These are phyloP conservation scores for Litsea cubeba DNA, from an alignment of 164 flowering plant genomes.

Conservation along the genomic window DNA sequence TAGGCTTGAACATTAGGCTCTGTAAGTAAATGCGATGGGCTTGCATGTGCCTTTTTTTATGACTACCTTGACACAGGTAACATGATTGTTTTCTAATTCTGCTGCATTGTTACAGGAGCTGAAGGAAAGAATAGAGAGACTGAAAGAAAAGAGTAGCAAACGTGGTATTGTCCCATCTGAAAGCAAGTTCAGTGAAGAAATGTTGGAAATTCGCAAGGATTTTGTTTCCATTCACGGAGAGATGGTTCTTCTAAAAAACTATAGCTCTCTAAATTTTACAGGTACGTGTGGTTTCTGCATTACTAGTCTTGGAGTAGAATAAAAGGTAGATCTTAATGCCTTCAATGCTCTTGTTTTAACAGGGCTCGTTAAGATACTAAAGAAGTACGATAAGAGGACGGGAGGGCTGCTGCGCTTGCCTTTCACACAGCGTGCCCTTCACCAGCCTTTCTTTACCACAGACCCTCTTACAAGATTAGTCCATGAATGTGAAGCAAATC, in stretches of 20 bases:
- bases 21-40: too few species aligned
- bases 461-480: constrained; percentile 74
- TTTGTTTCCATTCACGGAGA: constrained; percentile 82
- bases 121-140: constrained; percentile 65
- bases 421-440: constrained; percentile 63
- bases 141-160: constrained; percentile 45
- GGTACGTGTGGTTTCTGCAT: constrained; percentile 30
- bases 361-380: constrained; percentile 83
- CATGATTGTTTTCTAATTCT: neutral
- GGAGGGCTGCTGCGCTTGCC: constrained; percentile 67
- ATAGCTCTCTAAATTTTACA: constrained; percentile 85
- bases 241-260: constrained; percentile 85
- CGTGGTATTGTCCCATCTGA: constrained; percentile 42
- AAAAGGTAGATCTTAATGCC: neutral
- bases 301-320: neutral
- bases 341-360: neutral
- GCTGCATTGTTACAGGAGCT: constrained; percentile 42
- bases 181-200: constrained; percentile 65
- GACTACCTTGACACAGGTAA: neutral
- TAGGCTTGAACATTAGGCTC: too few species aligned
- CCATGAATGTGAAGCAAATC: constrained; percentile 72
- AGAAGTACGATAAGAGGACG: constrained; percentile 88
- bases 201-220: constrained; percentile 74
- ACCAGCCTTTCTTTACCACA: constrained; percentile 77
- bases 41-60: neutral